Base-by-base conservation (phyloP, 2,329 filamentous ascomycete species). In the Teratosphaeriaceae sp. region DNA sequence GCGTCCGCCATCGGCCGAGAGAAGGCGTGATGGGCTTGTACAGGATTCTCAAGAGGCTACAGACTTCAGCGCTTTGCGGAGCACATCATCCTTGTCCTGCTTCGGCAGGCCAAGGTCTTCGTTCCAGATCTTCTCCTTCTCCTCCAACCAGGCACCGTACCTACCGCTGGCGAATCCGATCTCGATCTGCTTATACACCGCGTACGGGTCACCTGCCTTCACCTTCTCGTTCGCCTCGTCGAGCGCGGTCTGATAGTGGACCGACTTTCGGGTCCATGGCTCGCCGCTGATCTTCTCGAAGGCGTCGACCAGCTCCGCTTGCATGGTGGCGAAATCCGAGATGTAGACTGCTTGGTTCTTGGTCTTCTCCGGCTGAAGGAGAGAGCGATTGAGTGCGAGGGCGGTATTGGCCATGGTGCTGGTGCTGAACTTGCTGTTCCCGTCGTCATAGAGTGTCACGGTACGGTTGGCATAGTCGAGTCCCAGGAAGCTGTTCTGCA, bases 321-420 rank as follows among this genome's bases (percentile, higher is more conserved):
- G 78, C 1, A 73, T 72, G 0, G 73, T 70, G 21, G 71, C 71
- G 50, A 80, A 76, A 0, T 74, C 78, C 2, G 75, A 71, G 12
- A 82, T 62, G 38, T 70, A 70, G 19, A 84, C 23, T 13, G 8
- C 23, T 8, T 15, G 7, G 21, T 39, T 39, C 37, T 24, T 39
- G 13, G 20, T 24, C 37, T 24, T 39, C 9, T 39, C 37, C n/a
- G 23, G 37, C 6, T 24, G n/a, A 9, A 39, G 20, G 5, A 38
- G n/a, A 5, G 16, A 20, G 12, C 35, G 35, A 16, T 20, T 19
- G 15, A 38, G 11, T 8, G 35, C 35, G 9, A 38, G 35, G 6
- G 16, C 16, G 9, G 20, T 38, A 16, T 38, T 22, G 8, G 7
- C 15, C 35, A 38, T 20, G 8, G 35, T 38, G 8, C 8, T 9